Percentiles rank a stretch among this genome's conserved stretches.
Conservation (phyloP, 352 stramenopile species). For the Thalassiosira mediterranea region DNA sequence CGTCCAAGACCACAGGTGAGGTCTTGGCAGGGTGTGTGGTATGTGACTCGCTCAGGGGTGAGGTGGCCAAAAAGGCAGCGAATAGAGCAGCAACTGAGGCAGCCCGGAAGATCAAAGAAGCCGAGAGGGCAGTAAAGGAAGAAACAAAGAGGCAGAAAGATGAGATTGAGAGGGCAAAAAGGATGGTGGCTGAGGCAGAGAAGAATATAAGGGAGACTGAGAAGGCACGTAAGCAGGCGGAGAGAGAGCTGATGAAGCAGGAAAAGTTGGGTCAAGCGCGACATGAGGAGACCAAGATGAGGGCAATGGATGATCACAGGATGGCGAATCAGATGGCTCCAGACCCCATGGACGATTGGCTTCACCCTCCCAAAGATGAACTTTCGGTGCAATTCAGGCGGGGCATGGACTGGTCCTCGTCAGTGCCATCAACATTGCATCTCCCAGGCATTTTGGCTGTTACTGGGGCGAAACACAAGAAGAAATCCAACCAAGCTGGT, state of each 20-base stretch:
- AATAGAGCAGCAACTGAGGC: no score
- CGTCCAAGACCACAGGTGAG: neutral
- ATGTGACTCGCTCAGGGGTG: neutral
- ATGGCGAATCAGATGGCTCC: neutral
- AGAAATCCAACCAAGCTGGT: conserved; percentile 2
- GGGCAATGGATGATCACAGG: neutral
- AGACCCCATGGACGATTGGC: no score
- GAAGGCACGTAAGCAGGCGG: conserved; percentile 3
- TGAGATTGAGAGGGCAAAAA: conserved; percentile 1
- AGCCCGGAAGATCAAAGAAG: no score
- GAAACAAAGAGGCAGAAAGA: conserved; percentile 7
- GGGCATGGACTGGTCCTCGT: neutral
- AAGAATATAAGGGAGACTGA: conserved; percentile 14
- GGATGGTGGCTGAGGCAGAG: conserved; percentile 4
- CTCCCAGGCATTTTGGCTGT: neutral
- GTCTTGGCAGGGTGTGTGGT: conserved; percentile 4
- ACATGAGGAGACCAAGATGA: neutral
- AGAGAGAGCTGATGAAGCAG: conserved; percentile 5
- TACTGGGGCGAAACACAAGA: neutral
- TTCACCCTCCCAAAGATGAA: no score
- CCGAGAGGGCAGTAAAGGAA: no score
- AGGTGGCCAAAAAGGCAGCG: neutral
- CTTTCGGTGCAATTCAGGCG: neutral
- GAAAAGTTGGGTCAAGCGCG: neutral
- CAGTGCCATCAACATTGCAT: no score